Base-by-base conservation (phyloP, 192 early-diverging fungal genomes). In the Fimicolochytrium jonesii region DNA sequence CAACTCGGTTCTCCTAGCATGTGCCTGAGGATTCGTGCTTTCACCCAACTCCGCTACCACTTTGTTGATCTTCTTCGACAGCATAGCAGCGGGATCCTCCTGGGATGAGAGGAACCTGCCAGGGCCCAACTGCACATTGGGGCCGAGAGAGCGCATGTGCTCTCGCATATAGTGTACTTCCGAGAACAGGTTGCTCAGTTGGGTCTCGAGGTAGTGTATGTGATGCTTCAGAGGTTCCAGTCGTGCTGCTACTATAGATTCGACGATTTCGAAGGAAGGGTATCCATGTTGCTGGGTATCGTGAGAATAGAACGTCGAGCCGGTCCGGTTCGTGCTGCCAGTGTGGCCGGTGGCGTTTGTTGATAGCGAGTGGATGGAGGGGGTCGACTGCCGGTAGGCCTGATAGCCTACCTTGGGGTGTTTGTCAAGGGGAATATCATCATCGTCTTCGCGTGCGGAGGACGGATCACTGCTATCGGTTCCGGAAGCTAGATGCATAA, bases 71-170 rank as follows among this genome's bases (percentile, higher is more conserved):
- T 34, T 22, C 1, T 22, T 50, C 15, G 45, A 30, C 2, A 61
- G 48, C 46, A 23, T 9, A 30, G 32, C 43, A 1, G 59, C 59
- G 6, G 59, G 59, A 61, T 61, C 59, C 25, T 47, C 22, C 29
- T 36, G 33, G 18, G 22, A n/a, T 3, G 43, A 0, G 6, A 61
- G 33, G 34, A 61, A 61, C 31, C 33, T 28, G 6, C 59, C 59
- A 1, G 59, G 59, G 3, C 59, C 59, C 4, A 61, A 29, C 45
- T 50, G 28, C 13, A 47, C 45, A 2, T 47, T 28, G 15, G 59
- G 59, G 6, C 31, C 59, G 2, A 50, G 45, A 22, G 23, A 23
- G 23, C 20, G 13, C 7, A 47, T 0, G 26, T 26, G 22, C 13
- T 49, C 48, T 33, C 51, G 46, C 0, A 61, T n/a, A 22, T 49